Evolutionary conservation across 2,329 filamentous ascomycete species (phyloP), one percentile per base, ranked within the genome.

Genomic region (Pseudogymnoascus sp.): DNA sequence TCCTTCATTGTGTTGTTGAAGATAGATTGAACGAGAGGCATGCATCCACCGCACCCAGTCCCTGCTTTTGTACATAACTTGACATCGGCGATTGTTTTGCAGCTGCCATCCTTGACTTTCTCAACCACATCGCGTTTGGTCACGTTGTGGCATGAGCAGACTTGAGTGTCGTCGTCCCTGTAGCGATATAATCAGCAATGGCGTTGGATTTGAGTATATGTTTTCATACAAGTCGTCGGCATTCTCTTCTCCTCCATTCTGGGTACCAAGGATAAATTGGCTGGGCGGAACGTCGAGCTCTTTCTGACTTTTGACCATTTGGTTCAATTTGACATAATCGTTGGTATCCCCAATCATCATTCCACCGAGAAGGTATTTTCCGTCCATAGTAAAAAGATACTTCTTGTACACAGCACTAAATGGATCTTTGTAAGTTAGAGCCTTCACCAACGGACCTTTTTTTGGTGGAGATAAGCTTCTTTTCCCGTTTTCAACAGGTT

Each of bases 321-420:
- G 88, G 1, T 95, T 89, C 20, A 96, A 76, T 72, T 93, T 96
- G 75, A 95, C 83, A 70, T 96, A 96, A 75, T 96, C 91, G 64
- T 83, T 88, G 0, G 90, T 95, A 69, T 96, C 91, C 38, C 91
- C 92, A 64, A 96, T 94, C 90, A 96, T 96, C 90, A 96, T 96
- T 3, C 91, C 92, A n/a, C 91, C 91, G 0, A 96, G 82, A 1
- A 96, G 78, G 68, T 93, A 93, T 72, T 95, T 95, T 25, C 91
- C 91, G 70, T 96, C 92, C 70, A 86, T 78, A 0, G 91, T 95
- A 70, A 96, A 96, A 9, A 96, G 77, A 72, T 94, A 96, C 71
- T 96, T 96, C 74, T 96, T 96, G 77, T 96, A 96, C 1, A 96
- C 84, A 57, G 90, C 86, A 61, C 86, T 82, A 70, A 96, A 96